phyloP scores from a whole-genome alignment of 2,329 filamentous ascomycete genomes.

The Aspergillus glaucus region DNA sequence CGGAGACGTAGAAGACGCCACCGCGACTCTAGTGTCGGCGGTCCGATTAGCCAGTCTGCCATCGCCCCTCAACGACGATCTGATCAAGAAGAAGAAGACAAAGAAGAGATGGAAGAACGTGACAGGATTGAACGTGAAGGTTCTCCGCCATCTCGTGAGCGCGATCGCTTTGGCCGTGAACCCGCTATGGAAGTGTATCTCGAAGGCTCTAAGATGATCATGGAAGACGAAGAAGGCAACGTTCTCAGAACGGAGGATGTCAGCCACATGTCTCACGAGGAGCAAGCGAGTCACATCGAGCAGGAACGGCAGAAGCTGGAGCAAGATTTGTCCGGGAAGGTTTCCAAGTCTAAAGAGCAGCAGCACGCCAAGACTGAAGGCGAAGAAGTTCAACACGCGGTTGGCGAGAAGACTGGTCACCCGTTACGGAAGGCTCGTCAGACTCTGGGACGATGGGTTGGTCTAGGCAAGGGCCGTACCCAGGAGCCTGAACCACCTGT shows the following conservation, averaged over 20 bases:
- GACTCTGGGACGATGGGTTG: conserved; percentile 42
- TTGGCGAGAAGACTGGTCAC: conserved; percentile 29
- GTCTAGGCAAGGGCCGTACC: conserved; percentile 30
- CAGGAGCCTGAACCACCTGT: conserved; percentile 5
- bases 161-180: conserved; percentile 28
- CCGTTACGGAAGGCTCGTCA: conserved; percentile 39
- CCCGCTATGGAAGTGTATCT: conserved; percentile 63
- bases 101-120: conserved; percentile 20
- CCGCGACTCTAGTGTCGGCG: conserved; percentile 73
- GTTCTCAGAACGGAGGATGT: conserved; percentile 63
- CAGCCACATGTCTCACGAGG: conserved; percentile 44
- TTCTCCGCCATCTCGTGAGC: conserved; percentile 31
- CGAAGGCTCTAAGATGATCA: conserved; percentile 70
- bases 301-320: conserved; percentile 49
- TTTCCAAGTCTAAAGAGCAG: conserved; percentile 42
- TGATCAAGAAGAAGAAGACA: conserved; percentile 11
- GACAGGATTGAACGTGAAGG: conserved; percentile 30
- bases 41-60: conserved; percentile 82
- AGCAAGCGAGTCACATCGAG: conserved; percentile 54
- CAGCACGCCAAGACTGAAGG: conserved; percentile 40
- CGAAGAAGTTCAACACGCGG: conserved; percentile 35
- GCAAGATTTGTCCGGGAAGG: conserved; percentile 42
- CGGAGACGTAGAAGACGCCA: conserved; percentile 53
- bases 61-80: conserved; percentile 59
- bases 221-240: conserved; percentile 83